phyloP scores from a whole-genome alignment of 1,139 yeast genomes.

The Blastobotrys buckinghamii region DNA sequence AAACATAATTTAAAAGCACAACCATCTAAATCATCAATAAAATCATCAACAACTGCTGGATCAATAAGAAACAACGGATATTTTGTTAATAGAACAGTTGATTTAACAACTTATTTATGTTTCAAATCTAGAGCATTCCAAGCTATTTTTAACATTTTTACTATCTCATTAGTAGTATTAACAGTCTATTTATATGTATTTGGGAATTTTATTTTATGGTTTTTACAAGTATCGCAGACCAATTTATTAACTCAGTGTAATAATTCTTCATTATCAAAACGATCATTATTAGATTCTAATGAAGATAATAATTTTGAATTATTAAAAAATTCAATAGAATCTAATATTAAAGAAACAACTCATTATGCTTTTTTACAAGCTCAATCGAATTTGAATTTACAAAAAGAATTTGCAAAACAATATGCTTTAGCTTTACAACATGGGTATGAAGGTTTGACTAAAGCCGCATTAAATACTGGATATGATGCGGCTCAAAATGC shows the following conservation, averaged over 20 bases:
- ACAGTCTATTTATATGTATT: conserved; percentile 17
- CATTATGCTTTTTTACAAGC: conserved; percentile 13
- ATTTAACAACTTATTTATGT: conserved; percentile 22
- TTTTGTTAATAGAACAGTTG: conserved; percentile 13
- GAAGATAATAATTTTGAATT: background rate
- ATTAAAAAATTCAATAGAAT: background rate
- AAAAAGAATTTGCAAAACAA: conserved; percentile 10
- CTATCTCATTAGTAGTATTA: conserved; percentile 17
- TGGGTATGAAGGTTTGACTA: conserved; percentile 10
- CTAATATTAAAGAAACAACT: conserved; percentile 9
- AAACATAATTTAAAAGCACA: background rate
- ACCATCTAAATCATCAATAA: background rate
- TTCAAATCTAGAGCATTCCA: conserved; percentile 19
- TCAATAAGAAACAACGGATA: background rate
- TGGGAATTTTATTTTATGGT: background rate
- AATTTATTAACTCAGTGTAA: conserved; percentile 1
- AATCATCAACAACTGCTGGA: background rate
- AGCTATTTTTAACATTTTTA: conserved; percentile 16
- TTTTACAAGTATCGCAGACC: background rate
- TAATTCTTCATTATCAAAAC: background rate
- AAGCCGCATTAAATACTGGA: conserved; percentile 6
- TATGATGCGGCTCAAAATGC: conserved; percentile 14
- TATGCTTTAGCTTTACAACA: conserved; percentile 11
- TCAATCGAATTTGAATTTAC: conserved; percentile 20
- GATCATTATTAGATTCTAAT: background rate